phyloP scores from a whole-genome alignment of 1,284 basidiomycete genomes.

The Cryptococcus sp. region DNA sequence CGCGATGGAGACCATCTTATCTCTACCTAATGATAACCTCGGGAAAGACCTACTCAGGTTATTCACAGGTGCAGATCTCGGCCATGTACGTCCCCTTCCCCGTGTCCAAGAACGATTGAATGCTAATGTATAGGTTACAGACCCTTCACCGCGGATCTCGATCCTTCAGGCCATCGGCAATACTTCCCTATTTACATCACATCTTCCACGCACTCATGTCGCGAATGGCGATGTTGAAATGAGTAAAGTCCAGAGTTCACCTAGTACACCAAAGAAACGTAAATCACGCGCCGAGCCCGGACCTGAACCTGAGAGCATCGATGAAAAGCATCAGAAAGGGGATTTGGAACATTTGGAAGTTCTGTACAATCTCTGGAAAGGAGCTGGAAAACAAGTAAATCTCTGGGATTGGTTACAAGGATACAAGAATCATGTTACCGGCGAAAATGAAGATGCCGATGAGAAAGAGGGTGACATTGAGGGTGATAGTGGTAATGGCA shows the following conservation, averaged over 20 bases:
- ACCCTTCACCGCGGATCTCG: constrained; percentile 26
- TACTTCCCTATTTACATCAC: background rate
- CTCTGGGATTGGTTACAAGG: constrained; percentile 46
- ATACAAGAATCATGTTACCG: constrained; percentile 12
- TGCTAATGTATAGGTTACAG: constrained; percentile 8
- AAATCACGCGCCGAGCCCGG: background rate
- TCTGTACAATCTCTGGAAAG: constrained; percentile 35
- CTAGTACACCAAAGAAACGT: background rate
- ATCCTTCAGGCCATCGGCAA: constrained; percentile 23
- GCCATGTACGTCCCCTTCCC: constrained; percentile 3
- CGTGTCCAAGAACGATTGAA: background rate
- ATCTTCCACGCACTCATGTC: too few species aligned
- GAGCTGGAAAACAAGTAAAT: constrained; percentile 36
- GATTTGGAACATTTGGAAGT: constrained; percentile 30
- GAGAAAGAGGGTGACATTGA: background rate
- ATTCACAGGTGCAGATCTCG: constrained; percentile 11
- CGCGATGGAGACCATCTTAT: background rate
- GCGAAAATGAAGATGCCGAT: constrained; percentile 2
- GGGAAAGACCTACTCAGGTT: constrained; percentile 19
- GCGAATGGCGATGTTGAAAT: too few species aligned
- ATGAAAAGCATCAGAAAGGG: constrained; percentile 4
- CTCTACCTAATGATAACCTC: background rate
- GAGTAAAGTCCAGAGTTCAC: too few species aligned
- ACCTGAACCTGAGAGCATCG: background rate
- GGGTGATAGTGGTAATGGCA: constrained; percentile 1